Conservation (phyloP, 306 rosid genomes). For the Amphicarpaea edgeworthii region DNA sequence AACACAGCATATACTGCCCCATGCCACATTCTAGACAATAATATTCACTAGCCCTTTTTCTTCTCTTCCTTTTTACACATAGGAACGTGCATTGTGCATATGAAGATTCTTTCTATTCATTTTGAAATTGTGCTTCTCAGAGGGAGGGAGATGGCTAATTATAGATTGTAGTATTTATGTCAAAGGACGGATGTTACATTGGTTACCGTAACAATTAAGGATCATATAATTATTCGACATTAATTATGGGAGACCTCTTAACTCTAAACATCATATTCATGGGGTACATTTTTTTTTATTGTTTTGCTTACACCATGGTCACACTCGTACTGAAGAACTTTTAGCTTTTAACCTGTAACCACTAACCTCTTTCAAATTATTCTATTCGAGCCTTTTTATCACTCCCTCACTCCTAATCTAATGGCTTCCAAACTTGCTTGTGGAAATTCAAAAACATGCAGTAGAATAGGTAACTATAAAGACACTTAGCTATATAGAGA, state of each 20-base stretch:
- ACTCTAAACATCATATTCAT: not conserved
- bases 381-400: not conserved
- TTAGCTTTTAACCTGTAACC: not conserved
- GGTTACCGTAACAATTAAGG: not conserved
- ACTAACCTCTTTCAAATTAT: not conserved
- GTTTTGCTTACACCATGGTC: not conserved
- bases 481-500: constrained; percentile 31
- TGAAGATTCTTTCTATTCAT: constrained; percentile 36
- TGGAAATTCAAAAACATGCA: constrained; percentile 18
- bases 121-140: too few species aligned
- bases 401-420: not conserved
- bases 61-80: constrained; percentile 42
- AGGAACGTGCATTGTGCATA: constrained; percentile 41
- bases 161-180: constrained; percentile 41
- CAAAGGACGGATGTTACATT: not conserved
- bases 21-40: constrained; percentile 44
- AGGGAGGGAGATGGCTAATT: not conserved
- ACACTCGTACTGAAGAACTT: not conserved
- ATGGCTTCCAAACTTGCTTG: not conserved
- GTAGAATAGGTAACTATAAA: not conserved
- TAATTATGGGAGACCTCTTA: constrained; percentile 11
- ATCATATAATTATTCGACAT: constrained; percentile 17
- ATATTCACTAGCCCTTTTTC: constrained; percentile 39
- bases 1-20: constrained; percentile 5
- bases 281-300: not conserved